Evolutionary conservation across 2,329 filamentous ascomycete species (phyloP), one percentile per base, ranked within the genome.

Genomic region (Sordariomycetes sp.): DNA sequence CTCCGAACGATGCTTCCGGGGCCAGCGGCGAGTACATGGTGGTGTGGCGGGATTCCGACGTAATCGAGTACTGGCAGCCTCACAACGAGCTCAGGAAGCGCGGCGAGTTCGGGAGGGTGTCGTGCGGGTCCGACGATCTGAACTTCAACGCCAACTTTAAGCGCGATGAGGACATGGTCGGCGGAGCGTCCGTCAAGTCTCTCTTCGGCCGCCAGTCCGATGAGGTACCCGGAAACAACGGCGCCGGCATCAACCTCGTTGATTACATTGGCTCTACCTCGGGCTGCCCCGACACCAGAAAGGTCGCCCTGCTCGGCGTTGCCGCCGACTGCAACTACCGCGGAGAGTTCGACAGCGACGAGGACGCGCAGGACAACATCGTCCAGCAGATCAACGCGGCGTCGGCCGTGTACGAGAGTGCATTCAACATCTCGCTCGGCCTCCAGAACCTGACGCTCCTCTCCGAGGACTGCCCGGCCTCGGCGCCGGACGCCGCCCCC

Each of bases 311-410:
- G 48, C 82, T 99, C 25, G 94, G 94, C 32, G 84, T 97, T 42
- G 94, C 90, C 10, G 94, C 90, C 0, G 94, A 99, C 69, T 99
- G 94, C 74, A 88, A 83, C 10, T 97, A 97, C 67, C 90, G 85
- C 45, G 75, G 74, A 1, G 76, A 77, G 3, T 95, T 96, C 68
- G 80, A 84, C 60, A 79, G 77, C 24, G 79, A 79, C 51, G 75
- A 81, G 55, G 68, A 63, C 7, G 80, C 86, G 25, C 79, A 85
- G 58, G 69, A 79, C 60, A 94, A 94, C 67, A 80, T 99, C 61
- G 90, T 99, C 64, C 77, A 76, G 56, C 78, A 89, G 67, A 87
- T 99, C 68, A 96, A 95, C 72, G 77, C 84, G 52, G 94, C 94
- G 0, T 96, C 92, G 1, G 81, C 84, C 60, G 73, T 96, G 10